A percentile compares a stretch with the other conserved stretches of the same genome.
These are phyloP conservation scores for Stephanocyclus meneghinianus DNA, from an alignment of 352 stramenopile species.

Conservation along the genomic window DNA sequence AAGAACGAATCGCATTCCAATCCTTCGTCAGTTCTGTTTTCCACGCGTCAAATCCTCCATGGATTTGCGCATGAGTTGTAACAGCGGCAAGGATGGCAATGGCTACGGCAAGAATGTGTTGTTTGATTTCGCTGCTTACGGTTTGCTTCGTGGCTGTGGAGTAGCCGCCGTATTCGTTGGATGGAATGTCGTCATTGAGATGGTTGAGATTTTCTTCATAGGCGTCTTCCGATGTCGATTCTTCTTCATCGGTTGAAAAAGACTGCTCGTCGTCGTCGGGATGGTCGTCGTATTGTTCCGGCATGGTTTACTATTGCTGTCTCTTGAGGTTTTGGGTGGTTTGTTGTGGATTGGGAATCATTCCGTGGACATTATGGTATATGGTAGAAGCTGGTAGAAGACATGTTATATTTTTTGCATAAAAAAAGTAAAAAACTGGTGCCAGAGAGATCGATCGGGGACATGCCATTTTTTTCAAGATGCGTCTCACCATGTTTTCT, in stretches of 20 bases:
- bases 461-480: too few species aligned
- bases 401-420: too few species aligned
- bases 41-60: constrained; percentile 32
- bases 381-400: too few species aligned
- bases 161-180: neutral
- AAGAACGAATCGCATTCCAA: constrained; percentile 14
- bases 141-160: neutral
- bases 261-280: neutral
- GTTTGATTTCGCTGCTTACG: constrained; percentile 17
- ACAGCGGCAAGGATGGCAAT: constrained; percentile 46
- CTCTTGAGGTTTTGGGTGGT: too few species aligned
- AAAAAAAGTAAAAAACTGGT: too few species aligned
- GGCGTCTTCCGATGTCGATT: neutral
- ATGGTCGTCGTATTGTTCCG: too few species aligned
- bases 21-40: constrained; percentile 26
- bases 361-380: too few species aligned
- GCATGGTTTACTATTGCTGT: too few species aligned
- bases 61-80: constrained; percentile 22
- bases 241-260: neutral
- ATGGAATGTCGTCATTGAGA: neutral
- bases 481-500: too few species aligned
- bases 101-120: constrained; percentile 44
- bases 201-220: neutral
- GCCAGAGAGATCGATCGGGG: too few species aligned
- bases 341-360: too few species aligned